Conservation (phyloP, 2,329 filamentous ascomycete genomes). For the Allantophomopsis cytisporea region DNA sequence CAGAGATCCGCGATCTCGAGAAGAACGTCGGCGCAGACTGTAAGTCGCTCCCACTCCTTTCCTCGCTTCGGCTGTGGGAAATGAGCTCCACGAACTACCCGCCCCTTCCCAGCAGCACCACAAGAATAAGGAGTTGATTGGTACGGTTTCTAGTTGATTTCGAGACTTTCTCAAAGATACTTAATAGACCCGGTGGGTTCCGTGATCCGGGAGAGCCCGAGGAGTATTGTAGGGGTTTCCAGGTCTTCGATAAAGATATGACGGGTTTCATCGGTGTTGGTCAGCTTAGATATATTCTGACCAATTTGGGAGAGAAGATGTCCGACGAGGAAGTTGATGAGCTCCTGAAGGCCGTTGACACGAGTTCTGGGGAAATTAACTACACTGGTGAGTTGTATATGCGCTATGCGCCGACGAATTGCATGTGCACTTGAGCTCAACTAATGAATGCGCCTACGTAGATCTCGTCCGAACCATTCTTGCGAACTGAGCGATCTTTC, state of each 20-base stretch:
- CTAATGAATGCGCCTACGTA: conserved; percentile 18
- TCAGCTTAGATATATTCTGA: conserved; percentile 95
- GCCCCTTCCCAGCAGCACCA: too few relatives aligned
- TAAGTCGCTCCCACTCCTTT: conserved; percentile 36
- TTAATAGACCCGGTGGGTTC: conserved; percentile 96
- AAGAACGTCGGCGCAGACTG: conserved; percentile 82
- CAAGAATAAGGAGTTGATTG: too few relatives aligned
- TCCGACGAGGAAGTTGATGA: conserved; percentile 97
- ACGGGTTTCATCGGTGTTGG: conserved; percentile 96
- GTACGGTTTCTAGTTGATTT: conserved; percentile 63
- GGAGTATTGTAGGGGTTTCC: conserved; percentile 96
- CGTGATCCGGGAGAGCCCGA: conserved; percentile 95
- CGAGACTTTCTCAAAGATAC: conserved; percentile 89
- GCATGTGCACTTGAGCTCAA: neutral
- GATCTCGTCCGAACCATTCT: conserved; percentile 80
- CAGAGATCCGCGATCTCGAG: conserved; percentile 87
- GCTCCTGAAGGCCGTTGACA: conserved; percentile 95
- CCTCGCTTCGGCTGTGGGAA: neutral
- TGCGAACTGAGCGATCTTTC: conserved; percentile 48
- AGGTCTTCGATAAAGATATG: conserved; percentile 99
- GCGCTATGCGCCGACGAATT: neutral
- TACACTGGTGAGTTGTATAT: conserved; percentile 62
- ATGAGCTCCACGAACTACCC: conserved; percentile 3
- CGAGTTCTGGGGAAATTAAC: conserved; percentile 91
- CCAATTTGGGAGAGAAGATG: conserved; percentile 98